Evolutionary conservation across 805 yeast species (phyloP), one percentile per base, ranked within the genome.

Genomic region (Candida suzukii): DNA sequence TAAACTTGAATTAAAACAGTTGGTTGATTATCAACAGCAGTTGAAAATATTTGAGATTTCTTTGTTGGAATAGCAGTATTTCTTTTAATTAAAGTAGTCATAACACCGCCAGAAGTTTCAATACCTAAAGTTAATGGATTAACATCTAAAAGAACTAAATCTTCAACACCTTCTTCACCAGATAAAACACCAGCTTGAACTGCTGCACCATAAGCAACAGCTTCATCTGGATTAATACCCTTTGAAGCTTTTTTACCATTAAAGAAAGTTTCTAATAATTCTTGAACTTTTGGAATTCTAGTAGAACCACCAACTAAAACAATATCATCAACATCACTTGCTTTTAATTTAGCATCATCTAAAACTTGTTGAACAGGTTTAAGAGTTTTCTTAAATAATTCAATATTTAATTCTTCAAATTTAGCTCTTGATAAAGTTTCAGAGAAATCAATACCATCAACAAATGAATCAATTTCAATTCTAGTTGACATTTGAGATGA

Each of bases 191-290:
- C 98, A 44, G 96, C 98, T 74, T 91, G 99, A 49, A 91, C 97
- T 49, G 99, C 97, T 47, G 98, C 98, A 78, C 99, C 99, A 58
- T 82, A 91, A 35, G 98, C 99, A 60, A 91, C 98, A 64, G 99
- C 99, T 76, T 91, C 99, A 72, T 91, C 99, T 49, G 99, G 98
- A 75, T 91, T 91, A 61, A 91, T 91, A 58, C 96, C 91, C 78
- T 90, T 91, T 53, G 95, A 87, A 51, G 95, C 91, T 70, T 88
- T 88, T 77, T 93, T 91, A 58, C 96, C 96, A 60, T 83, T 80
- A 63, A 91, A 91, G 78, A 69, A 88, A 50, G 83, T 76, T 70
- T 91, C 95, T 54, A 91, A 77, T 58, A 91, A 76, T 70, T 86
- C 84, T 74, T 90, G 98, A 55, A 91, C 91, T 77, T 88, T 93